Conservation (phyloP, 2,329 filamentous ascomycete species). For the Fusarium pilosicola region DNA sequence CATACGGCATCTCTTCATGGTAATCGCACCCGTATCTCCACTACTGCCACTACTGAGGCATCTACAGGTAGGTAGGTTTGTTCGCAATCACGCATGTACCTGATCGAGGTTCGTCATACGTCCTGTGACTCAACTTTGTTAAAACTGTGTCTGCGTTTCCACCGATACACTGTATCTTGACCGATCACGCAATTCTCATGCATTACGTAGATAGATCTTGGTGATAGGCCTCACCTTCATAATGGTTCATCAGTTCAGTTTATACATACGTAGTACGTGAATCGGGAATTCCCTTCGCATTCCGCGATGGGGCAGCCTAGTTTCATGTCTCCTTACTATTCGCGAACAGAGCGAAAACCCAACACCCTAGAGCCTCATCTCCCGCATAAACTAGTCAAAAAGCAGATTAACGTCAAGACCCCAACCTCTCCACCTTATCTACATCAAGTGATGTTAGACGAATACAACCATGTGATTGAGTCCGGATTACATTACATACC, state of each 20-base stretch:
- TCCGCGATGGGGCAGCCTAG: conserved; percentile 29
- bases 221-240: not conserved
- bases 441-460: conserved; percentile 43
- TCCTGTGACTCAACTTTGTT: not conserved
- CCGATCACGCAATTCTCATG: not conserved
- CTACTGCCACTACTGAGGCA: not conserved
- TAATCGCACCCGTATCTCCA: not conserved
- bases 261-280: not conserved
- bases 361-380: conserved; percentile 35
- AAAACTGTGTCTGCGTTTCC: not conserved
- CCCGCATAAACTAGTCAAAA: conserved; percentile 34
- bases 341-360: conserved; percentile 8
- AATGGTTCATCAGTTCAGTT: not conserved
- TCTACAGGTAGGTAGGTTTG: not conserved
- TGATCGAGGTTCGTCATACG: not conserved
- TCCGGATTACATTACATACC: not conserved
- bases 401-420: conserved; percentile 35
- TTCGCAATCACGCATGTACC: not conserved
- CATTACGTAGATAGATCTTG: not conserved
- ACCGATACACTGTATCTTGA: not conserved
- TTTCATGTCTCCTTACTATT: conserved; percentile 12
- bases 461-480: conserved; percentile 40
- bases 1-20: not conserved
- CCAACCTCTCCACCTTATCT: conserved; percentile 32
- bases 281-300: not conserved